Conservation (phyloP, 257 asterid genomes). For the Capsicum chinense region DNA sequence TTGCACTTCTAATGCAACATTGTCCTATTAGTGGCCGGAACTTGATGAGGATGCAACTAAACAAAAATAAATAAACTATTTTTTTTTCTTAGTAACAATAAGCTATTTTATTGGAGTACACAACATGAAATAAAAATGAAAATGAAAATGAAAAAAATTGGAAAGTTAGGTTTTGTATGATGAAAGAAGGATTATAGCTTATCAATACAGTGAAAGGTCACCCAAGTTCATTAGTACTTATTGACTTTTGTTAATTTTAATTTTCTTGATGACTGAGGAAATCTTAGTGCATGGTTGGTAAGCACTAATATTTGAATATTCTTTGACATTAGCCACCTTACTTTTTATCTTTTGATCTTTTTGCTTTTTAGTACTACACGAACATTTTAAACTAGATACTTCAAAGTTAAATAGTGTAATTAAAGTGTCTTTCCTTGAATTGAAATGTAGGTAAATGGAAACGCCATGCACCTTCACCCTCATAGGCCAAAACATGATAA, state of each 20-base stretch:
- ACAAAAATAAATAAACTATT: background rate
- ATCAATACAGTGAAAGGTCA: conserved; percentile 24
- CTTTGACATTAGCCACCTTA: conserved; percentile 23
- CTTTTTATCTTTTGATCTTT: background rate
- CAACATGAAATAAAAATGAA: background rate
- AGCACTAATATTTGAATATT: conserved; percentile 20
- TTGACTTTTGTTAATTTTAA: conserved; percentile 22
- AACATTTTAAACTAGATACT: background rate
- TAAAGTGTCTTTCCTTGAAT: background rate
- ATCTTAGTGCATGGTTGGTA: conserved; percentile 30
- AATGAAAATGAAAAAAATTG: background rate
- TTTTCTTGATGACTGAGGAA: conserved; percentile 6
- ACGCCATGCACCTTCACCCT: conserved; percentile 2
- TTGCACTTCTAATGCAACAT: background rate
- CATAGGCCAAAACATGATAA: conserved; percentile 18
- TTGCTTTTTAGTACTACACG: background rate
- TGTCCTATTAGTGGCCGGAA: conserved; percentile 28
- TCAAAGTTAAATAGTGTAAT: background rate
- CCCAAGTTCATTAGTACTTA: background rate
- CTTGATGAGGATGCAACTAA: conserved; percentile 38
- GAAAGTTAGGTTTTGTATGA: conserved; percentile 32
- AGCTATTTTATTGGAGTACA: background rate
- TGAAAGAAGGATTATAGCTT: conserved; percentile 2
- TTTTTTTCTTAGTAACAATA: background rate
- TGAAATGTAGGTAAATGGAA: background rate